Conservation (phyloP, 352 stramenopile genomes). For the Globisporangium alternatum region DNA sequence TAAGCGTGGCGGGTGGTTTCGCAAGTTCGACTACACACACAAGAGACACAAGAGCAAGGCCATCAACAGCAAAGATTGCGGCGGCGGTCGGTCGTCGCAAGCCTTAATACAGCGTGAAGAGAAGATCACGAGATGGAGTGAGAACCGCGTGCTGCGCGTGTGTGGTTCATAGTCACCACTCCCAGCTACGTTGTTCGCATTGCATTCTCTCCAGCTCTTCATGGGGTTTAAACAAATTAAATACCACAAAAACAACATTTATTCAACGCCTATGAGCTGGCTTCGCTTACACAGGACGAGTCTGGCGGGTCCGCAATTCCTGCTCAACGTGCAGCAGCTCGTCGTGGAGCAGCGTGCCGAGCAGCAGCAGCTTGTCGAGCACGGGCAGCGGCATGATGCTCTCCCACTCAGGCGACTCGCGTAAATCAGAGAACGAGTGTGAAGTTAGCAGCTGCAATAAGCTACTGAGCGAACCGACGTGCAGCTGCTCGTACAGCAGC, state of each 20-base stretch:
- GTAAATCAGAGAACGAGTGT: neutral
- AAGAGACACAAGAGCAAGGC: neutral
- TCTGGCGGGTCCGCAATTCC: neutral
- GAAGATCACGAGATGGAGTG: too few species aligned
- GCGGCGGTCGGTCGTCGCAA: neutral
- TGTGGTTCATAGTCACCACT: too few species aligned
- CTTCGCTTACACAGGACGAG: neutral
- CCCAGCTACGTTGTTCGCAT: too few species aligned
- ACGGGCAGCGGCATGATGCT: constrained; percentile 20
- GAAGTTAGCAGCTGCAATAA: constrained; percentile 11
- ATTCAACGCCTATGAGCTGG: neutral
- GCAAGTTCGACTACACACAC: neutral
- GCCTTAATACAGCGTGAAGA: neutral
- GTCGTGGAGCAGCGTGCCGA: constrained; percentile 22
- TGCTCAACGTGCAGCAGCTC: constrained; percentile 15
- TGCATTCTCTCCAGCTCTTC: neutral
- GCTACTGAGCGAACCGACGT: constrained; percentile 31
- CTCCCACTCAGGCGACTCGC: constrained; percentile 1
- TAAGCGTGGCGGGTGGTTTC: constrained; percentile 42
- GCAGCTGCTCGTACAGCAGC: constrained; percentile 25
- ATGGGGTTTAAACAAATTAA: constrained; percentile 1
- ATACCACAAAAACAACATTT: constrained; percentile 3
- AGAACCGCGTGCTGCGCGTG: too few species aligned
- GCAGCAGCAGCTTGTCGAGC: constrained; percentile 26
- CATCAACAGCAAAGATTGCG: neutral